These are phyloP conservation scores for Talaromyces ruber DNA, from an alignment of 495 filamentous ascomycete genomes.

Conservation along the genomic window DNA sequence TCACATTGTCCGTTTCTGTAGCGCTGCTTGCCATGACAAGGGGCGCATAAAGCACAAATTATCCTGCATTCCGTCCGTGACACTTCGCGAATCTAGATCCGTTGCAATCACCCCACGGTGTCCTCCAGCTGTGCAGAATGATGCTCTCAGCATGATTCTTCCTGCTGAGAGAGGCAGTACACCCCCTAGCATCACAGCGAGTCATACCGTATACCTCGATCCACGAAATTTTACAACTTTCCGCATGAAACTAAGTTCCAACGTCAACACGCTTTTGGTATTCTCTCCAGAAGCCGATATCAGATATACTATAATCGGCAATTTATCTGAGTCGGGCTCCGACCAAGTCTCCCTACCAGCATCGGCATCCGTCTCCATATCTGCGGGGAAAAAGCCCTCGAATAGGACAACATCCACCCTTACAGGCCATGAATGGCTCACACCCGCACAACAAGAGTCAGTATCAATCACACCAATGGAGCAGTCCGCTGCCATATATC, in stretches of 20 bases:
- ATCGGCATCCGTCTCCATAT: background rate
- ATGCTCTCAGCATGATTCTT: conserved; percentile 18
- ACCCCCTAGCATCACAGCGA: conserved; percentile 14
- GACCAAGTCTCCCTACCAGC: background rate
- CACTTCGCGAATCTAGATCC: conserved; percentile 23
- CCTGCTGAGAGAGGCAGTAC: conserved; percentile 7
- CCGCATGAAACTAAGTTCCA: conserved; percentile 21
- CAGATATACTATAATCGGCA: conserved; percentile 12
- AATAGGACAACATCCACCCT: background rate
- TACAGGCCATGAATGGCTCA: conserved; percentile 12
- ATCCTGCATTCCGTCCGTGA: conserved; percentile 21
- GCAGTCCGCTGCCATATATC: conserved; percentile 12
- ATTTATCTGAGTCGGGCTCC: conserved; percentile 3
- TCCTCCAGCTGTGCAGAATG: conserved; percentile 14
- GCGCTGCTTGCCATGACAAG: conserved; percentile 15
- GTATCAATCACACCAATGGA: conserved; percentile 11
- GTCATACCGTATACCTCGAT: conserved; percentile 22
- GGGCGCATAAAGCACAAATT: conserved; percentile 8
- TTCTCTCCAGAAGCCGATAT: conserved; percentile 22
- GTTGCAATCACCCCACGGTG: conserved; percentile 20
- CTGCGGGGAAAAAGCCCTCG: conserved; percentile 1
- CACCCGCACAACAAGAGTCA: conserved; percentile 17
- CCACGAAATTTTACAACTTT: conserved; percentile 26
- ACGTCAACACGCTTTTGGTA: conserved; percentile 20
- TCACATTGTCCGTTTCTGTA: conserved; percentile 24